phyloP scores from a whole-genome alignment of 495 filamentous ascomycete species.

The Bathelium albidoporum region DNA sequence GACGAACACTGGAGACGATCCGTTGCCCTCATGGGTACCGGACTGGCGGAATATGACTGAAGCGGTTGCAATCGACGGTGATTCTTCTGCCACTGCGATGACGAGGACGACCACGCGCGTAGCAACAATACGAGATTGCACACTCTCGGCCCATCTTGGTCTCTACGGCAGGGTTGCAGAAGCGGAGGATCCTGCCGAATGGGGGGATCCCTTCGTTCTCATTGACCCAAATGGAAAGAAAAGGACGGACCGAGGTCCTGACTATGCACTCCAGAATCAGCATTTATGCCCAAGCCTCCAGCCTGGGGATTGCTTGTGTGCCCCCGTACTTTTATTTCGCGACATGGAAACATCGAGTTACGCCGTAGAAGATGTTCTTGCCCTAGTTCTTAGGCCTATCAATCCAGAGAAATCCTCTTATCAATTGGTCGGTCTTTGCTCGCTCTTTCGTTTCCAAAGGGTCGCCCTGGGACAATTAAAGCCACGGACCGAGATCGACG shows the following conservation, averaged over 20 bases:
- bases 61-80: neutral
- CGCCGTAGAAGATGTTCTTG: neutral
- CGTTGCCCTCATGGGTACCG: neutral
- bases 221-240: neutral
- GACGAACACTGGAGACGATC: neutral
- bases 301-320: neutral
- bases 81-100: neutral
- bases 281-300: neutral
- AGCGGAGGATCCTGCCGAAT: neutral
- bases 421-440: neutral
- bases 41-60: neutral
- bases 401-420: neutral
- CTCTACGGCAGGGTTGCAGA: neutral
- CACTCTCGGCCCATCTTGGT: neutral
- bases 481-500: neutral
- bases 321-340: neutral
- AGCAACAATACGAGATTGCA: neutral
- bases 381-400: neutral
- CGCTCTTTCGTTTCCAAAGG: constrained; percentile 1
- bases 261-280: neutral
- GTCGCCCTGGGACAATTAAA: neutral
- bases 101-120: neutral
- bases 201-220: neutral
- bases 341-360: neutral
- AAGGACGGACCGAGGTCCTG: neutral